Evolutionary conservation across 805 yeast genomes (phyloP).

Genomic region (Kazachstania viticola): DNA sequence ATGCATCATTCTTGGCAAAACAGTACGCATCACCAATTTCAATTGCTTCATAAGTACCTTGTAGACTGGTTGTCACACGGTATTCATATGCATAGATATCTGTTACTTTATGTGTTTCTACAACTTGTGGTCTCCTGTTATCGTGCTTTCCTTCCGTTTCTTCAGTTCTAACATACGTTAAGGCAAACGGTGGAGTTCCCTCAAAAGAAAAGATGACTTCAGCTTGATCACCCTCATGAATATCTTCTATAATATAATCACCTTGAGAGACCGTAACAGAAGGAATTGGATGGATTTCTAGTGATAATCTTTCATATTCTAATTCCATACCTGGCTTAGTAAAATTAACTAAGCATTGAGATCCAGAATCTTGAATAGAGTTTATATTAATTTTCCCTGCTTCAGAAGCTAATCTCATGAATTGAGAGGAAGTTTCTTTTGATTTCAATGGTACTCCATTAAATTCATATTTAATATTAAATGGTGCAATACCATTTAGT

Average conservation of each 20-base stretch:
- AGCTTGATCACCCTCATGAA: constrained; percentile 91
- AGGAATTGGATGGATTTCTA: constrained; percentile 45
- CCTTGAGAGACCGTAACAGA: constrained; percentile 81
- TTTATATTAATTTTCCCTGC: constrained; percentile 66
- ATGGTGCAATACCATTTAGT: constrained; percentile 71
- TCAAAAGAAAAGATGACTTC: constrained; percentile 71
- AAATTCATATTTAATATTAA: constrained; percentile 62
- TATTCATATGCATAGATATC: constrained; percentile 62
- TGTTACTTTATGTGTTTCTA: constrained; percentile 45
- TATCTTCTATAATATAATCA: constrained; percentile 61
- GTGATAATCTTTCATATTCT: constrained; percentile 25
- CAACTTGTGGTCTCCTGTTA: constrained; percentile 41
- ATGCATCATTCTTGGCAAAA: constrained; percentile 34
- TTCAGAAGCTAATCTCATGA: constrained; percentile 63
- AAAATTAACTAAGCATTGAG: constrained; percentile 58
- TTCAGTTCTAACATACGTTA: constrained; percentile 72
- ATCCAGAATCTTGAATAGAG: constrained; percentile 63
- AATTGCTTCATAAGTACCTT: constrained; percentile 90
- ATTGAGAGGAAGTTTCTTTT: constrained; percentile 35
- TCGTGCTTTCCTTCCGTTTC: constrained; percentile 31
- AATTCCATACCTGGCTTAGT: constrained; percentile 29
- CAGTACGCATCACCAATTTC: constrained; percentile 83
- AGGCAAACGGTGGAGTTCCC: constrained; percentile 84
- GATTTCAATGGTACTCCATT: constrained; percentile 51
- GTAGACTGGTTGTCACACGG: constrained; percentile 64